A percentile compares a stretch with the other conserved stretches of the same genome.
phyloP scores from a whole-genome alignment of 306 rosid species.

The Vigna mungo region DNA sequence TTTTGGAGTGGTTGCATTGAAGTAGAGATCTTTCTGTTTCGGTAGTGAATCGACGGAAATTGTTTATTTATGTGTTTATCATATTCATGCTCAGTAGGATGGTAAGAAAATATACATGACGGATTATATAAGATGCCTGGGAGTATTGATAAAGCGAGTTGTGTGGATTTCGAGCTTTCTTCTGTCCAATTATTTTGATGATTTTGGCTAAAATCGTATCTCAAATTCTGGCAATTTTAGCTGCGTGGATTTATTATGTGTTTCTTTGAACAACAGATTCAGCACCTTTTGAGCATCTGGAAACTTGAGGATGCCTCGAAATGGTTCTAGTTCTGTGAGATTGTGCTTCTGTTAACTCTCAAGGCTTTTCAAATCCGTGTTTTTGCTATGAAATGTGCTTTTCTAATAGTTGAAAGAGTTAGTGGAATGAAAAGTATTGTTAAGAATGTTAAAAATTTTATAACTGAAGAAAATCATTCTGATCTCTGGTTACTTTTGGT shows the following conservation, averaged over 20 bases:
- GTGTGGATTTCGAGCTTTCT: not conserved
- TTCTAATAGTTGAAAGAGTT: constrained; percentile 15
- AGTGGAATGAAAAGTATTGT: constrained; percentile 25
- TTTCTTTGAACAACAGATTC: not conserved
- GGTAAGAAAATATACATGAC: constrained; percentile 23
- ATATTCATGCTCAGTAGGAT: constrained; percentile 24
- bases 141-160: constrained; percentile 19
- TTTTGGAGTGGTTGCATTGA: constrained; percentile 34
- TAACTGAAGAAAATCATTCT: constrained; percentile 29
- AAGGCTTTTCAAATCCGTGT: constrained; percentile 28
- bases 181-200: not conserved
- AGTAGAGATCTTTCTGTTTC: constrained; percentile 33
- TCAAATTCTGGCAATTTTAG: constrained; percentile 7
- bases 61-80: not conserved
- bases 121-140: constrained; percentile 26
- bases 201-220: constrained; percentile 4
- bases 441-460: constrained; percentile 9
- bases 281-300: constrained; percentile 13
- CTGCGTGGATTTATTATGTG: not conserved
- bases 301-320: constrained; percentile 18
- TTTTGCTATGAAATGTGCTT: constrained; percentile 40
- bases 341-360: constrained; percentile 26
- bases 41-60: constrained; percentile 8
- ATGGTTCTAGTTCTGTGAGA: constrained; percentile 26
- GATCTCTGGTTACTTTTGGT: constrained; percentile 45